Conservation (phyloP, 257 asterid species). For the Solanum corneliomulleri region DNA sequence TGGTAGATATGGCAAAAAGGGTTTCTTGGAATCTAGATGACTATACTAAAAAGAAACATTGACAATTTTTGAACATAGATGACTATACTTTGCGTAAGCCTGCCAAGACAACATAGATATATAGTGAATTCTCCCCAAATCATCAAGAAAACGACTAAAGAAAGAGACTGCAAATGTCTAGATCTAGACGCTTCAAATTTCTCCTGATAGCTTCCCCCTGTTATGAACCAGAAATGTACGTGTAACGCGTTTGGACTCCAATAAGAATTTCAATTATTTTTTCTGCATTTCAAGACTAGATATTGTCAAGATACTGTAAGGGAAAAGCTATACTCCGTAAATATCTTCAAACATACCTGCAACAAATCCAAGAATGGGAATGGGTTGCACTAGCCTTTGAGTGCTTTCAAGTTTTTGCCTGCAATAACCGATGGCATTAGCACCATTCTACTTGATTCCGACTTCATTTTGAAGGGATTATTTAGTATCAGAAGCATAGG, state of each 20-base stretch:
- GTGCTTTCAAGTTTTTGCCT: constrained; percentile 67
- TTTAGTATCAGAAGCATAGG: not conserved
- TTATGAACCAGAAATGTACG: constrained; percentile 96
- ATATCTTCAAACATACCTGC: constrained; percentile 34
- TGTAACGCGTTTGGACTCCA: constrained; percentile 94
- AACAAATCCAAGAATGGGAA: constrained; percentile 73
- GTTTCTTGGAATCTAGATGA: not conserved
- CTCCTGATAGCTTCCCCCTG: not conserved
- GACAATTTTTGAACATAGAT: not conserved
- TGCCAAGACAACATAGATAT: not conserved
- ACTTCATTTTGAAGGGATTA: not conserved
- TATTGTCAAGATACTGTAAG: not conserved
- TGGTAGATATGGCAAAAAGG: not conserved
- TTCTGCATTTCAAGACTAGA: constrained; percentile 32
- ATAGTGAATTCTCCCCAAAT: not conserved
- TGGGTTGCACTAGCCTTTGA: constrained; percentile 53
- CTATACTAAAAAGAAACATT: not conserved
- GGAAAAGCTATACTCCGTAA: not conserved
- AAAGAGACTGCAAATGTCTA: not conserved
- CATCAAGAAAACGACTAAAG: not conserved
- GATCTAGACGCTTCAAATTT: not conserved
- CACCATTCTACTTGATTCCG: not conserved
- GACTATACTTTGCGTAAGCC: not conserved
- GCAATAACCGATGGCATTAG: constrained; percentile 18
- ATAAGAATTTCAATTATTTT: constrained; percentile 69